phyloP scores from a whole-genome alignment of 2,329 filamentous ascomycete genomes.

The Aspergillus sp. region DNA sequence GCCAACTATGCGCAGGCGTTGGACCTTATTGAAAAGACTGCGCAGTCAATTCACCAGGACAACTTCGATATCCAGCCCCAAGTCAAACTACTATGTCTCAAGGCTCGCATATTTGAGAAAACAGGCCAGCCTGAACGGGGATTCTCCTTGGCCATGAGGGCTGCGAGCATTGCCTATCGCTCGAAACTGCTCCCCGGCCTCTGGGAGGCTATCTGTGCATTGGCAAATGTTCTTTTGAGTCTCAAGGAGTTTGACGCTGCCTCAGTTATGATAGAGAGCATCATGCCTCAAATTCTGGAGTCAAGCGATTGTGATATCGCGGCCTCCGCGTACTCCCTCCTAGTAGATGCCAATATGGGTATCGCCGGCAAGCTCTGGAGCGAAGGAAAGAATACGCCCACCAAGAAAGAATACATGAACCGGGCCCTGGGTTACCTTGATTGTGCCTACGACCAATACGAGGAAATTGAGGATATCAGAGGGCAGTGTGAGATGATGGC shows the following conservation, averaged over 20 bases:
- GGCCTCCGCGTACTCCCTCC: conserved; percentile 66
- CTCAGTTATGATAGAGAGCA: conserved; percentile 61
- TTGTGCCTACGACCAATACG: conserved; percentile 63
- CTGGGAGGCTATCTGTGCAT: conserved; percentile 68
- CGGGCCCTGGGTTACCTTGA: conserved; percentile 62
- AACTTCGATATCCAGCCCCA: conserved; percentile 66
- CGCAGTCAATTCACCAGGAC: conserved; percentile 53
- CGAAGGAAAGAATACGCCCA: conserved; percentile 29
- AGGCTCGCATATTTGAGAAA: conserved; percentile 68
- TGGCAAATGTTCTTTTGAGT: conserved; percentile 68
- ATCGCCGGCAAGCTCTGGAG: conserved; percentile 57
- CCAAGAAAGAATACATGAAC: conserved; percentile 57
- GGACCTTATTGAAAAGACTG: conserved; percentile 52
- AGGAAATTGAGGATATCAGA: conserved; percentile 64
- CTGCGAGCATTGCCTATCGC: conserved; percentile 70
- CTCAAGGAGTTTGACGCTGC: conserved; percentile 71
- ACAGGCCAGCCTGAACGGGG: conserved; percentile 70
- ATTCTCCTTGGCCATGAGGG: conserved; percentile 74
- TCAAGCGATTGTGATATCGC: conserved; percentile 62
- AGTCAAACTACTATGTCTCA: conserved; percentile 69
- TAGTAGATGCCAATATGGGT: conserved; percentile 79
- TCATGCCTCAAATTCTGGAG: conserved; percentile 76
- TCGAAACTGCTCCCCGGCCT: conserved; percentile 67
- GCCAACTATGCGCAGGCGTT: conserved; percentile 56
- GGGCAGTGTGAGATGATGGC: conserved; percentile 76